Conservation (phyloP, 495 filamentous ascomycete genomes). For the Penicillium crystallinum region DNA sequence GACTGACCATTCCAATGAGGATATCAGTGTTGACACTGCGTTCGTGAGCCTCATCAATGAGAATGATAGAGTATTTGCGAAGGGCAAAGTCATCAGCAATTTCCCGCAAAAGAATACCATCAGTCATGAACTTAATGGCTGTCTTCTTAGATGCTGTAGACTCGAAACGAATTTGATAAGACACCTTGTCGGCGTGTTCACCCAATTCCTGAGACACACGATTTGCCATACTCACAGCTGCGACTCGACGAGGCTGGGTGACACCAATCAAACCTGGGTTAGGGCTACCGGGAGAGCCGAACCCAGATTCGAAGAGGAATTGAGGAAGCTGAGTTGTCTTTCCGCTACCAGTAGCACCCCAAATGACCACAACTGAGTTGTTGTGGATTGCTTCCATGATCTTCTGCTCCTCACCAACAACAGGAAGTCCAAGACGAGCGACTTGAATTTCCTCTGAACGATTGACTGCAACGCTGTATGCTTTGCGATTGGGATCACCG, state of each 20-base stretch:
- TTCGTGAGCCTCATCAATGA: conserved; percentile 98
- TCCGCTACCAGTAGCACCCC: conserved; percentile 91
- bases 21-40: conserved; percentile 97
- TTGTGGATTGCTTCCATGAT: conserved; percentile 98
- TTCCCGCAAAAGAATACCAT: conserved; percentile 91
- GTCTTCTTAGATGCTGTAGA: conserved; percentile 76
- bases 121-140: conserved; percentile 98
- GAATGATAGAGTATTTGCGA: conserved; percentile 86
- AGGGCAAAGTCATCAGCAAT: conserved; percentile 85
- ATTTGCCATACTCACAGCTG: conserved; percentile 91
- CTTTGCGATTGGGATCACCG: conserved; percentile 59
- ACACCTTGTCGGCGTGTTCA: conserved; percentile 60
- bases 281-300: conserved; percentile 67
- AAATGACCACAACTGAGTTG: conserved; percentile 83
- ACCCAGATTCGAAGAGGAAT: conserved; percentile 91
- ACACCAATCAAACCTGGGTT: conserved; percentile 92
- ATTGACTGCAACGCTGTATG: conserved; percentile 67
- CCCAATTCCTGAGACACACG: conserved; percentile 84
- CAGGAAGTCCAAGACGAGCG: conserved; percentile 72
- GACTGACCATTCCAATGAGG: conserved; percentile 89
- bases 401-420: conserved; percentile 92
- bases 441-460: conserved; percentile 70
- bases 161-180: conserved; percentile 95
- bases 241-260: conserved; percentile 89
- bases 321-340: conserved; percentile 98